Conservation (phyloP, 2,329 filamentous ascomycete genomes). For the Colletotrichum sp. region DNA sequence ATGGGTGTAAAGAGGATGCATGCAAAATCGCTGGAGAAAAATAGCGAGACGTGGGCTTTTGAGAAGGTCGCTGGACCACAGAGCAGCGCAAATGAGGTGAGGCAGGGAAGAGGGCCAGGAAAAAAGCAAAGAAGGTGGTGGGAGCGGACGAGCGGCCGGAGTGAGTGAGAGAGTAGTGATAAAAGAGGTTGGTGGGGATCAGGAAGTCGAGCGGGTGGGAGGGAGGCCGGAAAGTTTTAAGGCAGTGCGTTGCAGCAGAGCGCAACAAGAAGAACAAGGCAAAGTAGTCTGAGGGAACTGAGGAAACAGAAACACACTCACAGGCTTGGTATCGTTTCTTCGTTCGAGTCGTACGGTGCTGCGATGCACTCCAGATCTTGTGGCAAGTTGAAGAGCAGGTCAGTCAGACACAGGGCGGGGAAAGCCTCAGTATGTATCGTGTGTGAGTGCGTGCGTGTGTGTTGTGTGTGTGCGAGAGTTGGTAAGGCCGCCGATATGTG, state of each 20-base stretch:
- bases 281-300: background rate
- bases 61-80: background rate
- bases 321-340: slow-evolving; percentile 8
- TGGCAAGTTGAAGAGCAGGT: slow-evolving; percentile 12
- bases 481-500: background rate
- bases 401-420: slow-evolving; percentile 14
- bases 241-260: slow-evolving; percentile 12
- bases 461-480: background rate
- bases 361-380: slow-evolving; percentile 22
- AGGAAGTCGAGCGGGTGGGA: slow-evolving; percentile 8
- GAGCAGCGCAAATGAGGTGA: background rate
- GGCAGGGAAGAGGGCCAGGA: background rate
- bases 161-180: slow-evolving; percentile 3
- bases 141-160: slow-evolving; percentile 6
- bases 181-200: slow-evolving; percentile 20
- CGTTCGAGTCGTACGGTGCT: slow-evolving; percentile 13
- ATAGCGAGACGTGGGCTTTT: background rate
- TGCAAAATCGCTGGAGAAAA: background rate
- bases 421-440: slow-evolving; percentile 10
- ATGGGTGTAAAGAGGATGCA: background rate
- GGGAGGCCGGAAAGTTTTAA: slow-evolving; percentile 18
- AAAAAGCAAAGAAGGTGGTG: slow-evolving; percentile 7
- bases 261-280: background rate
- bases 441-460: background rate
- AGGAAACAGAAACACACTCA: slow-evolving; percentile 10